A percentile compares a stretch with the other conserved stretches of the same genome.
Conservation (phyloP, 176 grass and related monocot genomes). For the Ensete ventricosum region DNA sequence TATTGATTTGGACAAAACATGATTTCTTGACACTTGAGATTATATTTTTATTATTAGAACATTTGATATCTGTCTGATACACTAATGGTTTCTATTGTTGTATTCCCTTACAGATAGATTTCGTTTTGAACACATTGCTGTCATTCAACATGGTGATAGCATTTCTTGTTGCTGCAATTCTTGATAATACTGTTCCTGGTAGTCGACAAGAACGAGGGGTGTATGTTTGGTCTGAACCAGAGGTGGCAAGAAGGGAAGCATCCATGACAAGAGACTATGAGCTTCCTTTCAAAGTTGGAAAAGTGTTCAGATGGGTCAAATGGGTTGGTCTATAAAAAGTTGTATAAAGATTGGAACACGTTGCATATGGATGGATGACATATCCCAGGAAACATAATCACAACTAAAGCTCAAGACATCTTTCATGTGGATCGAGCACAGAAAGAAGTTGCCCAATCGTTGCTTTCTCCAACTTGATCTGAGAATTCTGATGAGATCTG, state of each 20-base stretch:
- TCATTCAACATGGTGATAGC: constrained; percentile 96
- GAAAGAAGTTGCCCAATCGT: no score
- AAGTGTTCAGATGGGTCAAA: constrained; percentile 60
- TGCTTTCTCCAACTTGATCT: no score
- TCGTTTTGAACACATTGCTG: constrained; percentile 69
- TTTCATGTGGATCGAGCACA: no score
- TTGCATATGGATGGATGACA: no score
- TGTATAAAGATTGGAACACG: background rate
- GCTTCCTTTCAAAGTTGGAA: constrained; percentile 75
- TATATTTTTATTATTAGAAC: background rate
- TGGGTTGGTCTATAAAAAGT: constrained; percentile 59
- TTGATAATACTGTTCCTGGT: constrained; percentile 90
- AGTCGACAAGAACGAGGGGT: constrained; percentile 67
- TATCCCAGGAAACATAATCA: no score
- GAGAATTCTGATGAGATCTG: no score
- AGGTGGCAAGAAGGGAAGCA: constrained; percentile 57
- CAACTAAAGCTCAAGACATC: no score
- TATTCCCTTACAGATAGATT: constrained; percentile 59
- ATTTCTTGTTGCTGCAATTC: constrained; percentile 69
- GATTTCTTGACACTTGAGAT: no score
- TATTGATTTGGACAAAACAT: no score
- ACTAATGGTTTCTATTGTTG: constrained; percentile 13
- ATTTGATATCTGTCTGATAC: background rate
- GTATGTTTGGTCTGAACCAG: constrained; percentile 88
- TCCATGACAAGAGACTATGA: constrained; percentile 64